Evolutionary conservation across 2,329 filamentous ascomycete species (phyloP), one percentile per base, ranked within the genome.

Genomic region (Aureobasidium sp.): DNA sequence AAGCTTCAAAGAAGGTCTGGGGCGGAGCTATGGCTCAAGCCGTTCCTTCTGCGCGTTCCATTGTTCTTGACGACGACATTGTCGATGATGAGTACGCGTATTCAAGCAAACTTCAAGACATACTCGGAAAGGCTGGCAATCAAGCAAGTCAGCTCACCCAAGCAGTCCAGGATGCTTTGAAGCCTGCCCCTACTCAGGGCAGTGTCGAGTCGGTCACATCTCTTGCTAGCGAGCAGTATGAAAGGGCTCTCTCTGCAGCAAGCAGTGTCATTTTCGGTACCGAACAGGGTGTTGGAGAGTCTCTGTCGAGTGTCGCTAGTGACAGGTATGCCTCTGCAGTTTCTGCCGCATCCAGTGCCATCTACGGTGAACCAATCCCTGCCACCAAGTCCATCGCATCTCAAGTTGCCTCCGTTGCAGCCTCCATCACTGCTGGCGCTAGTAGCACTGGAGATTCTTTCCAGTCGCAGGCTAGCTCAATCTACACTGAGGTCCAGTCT

Each of bases 401-500:
- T 8, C 49, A 61, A 4, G 69, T 73, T 33, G 69, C 71, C 54
- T 71, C 70, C 1, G 46, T 66, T 68, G 51, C 74, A 70, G 67
- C 68, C 31, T 60, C 61, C 5, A 27, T 68, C 8, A 65, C 63
- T 17, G 61, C 55, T 19, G 49, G 53, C 46, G 50, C 57, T n/a
- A 63, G 49, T 25, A 46, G 62, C 37, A 61, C 65, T 57, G 50
- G 65, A 61, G 73, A 75, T 55, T 75, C 74, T 2, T 71, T 74
- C 25, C 76, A 78, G 17, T 79, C 81, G 4, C 77, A 79, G 62
- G 79, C 79, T 7, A 74, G 70, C 65, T 75, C 75, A 11, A 82
- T 81, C 8, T 91, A 90, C 71, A 81, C 80, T 9, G 80, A 81
- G 25, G 88, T 88, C 10, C 85, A 86, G 9, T 80, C 78, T 6